Base-by-base conservation (phyloP, 768 basidiomycete genomes). In the Agaricus sinodeliciosus region DNA sequence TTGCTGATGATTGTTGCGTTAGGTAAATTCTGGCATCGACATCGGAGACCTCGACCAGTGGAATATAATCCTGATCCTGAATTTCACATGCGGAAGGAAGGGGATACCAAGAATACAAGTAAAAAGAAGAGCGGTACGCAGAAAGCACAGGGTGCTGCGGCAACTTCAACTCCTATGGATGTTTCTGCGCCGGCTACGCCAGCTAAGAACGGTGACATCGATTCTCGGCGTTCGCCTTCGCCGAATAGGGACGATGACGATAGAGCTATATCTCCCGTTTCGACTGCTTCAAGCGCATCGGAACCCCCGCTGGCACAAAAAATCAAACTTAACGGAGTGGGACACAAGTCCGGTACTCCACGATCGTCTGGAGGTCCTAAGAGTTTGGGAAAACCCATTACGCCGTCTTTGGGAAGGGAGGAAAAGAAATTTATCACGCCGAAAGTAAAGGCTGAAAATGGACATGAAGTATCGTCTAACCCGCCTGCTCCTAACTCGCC, bases 21-120 rank as follows among this genome's bases (percentile, higher is more conserved):
- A 94, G 90, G 92, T 56, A 94, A 93, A 69, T 93, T 79, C 70
- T 94, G 87, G 85, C 90, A 93, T 67, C 71, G 91, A 51, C 89
- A 92, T 72, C 76, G 90, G 51, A 72, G 87, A 51, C 88, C 89
- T 4, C 77, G 89, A 3, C 87, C 88, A 7, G 84, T 90, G 41
- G 78, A 84, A 62, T 94, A 93, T 62, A 91, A 84, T 57, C 70
- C 85, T 0, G 84, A 89, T 62, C 79, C 78, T 2, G 85, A 84
- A 16, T 83, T 76, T 64, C 93, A 94, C 62, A 64, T 70, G 31
- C 78, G 76, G 59, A 71, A 69, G 31, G 87, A 89, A 43, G 67
- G 69, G 2, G 87, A 88, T 39, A 61, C 73, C 49, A 72, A 79
- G 63, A 68, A 73, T 0, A 61, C 67, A 3, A 69, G 67, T 22